Evolutionary conservation across 1,284 basidiomycete genomes (phyloP).

Genomic region (Rhodotorula sp.): DNA sequence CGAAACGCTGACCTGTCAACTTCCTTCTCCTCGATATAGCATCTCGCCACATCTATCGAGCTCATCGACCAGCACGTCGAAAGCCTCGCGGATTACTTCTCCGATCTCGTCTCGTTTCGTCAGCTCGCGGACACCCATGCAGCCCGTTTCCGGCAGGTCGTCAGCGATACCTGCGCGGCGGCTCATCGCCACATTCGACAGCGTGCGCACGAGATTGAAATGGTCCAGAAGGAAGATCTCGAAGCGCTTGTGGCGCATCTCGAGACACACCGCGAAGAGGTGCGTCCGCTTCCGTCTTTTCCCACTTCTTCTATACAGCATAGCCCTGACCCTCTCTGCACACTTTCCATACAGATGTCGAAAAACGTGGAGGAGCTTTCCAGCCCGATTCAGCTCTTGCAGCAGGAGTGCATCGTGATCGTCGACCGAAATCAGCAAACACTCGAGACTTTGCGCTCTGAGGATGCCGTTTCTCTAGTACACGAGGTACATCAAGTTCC

Average conservation of each 20-base stretch:
- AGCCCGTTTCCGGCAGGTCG: constrained; percentile 14
- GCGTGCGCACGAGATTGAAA: neutral
- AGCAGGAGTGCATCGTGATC: constrained; percentile 1
- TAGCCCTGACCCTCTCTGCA: neutral
- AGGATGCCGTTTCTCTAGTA: constrained; percentile 17
- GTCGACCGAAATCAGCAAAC: constrained; percentile 13
- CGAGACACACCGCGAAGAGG: constrained; percentile 2
- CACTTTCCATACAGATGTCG: constrained; percentile 1
- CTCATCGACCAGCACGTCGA: neutral
- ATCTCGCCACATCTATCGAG: constrained; percentile 2
- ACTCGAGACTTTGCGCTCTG: constrained; percentile 7
- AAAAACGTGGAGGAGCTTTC: constrained; percentile 5
- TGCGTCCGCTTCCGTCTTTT: neutral
- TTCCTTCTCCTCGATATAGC: neutral
- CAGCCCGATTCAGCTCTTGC: constrained; percentile 4
- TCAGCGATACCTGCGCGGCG: constrained; percentile 22
- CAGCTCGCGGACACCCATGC: neutral
- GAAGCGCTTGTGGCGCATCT: constrained; percentile 11
- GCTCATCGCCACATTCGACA: constrained; percentile 5
- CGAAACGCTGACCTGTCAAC: no score
- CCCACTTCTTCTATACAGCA: fast-evolving
- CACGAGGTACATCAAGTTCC: constrained; percentile 31
- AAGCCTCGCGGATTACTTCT: neutral
- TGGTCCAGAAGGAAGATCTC: neutral
- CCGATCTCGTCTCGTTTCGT: constrained; percentile 1